phyloP scores from a whole-genome alignment of 106 monocot genomes.

The Acanthochlamys bracteata region DNA sequence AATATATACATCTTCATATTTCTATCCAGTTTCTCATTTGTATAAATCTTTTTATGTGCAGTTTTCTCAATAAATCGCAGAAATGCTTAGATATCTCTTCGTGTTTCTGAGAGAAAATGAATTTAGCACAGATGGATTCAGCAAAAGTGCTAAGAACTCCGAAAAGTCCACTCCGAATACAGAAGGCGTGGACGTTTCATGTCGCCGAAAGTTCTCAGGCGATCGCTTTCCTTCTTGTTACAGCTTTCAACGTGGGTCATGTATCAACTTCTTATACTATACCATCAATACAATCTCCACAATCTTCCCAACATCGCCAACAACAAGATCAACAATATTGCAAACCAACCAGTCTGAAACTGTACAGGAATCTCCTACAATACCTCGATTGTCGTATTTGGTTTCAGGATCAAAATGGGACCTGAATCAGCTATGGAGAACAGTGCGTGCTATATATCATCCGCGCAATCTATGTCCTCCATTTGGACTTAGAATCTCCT shows the following conservation, averaged over 20 bases:
- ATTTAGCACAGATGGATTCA: background rate
- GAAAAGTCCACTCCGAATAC: background rate
- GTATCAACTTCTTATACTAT: conserved; percentile 12
- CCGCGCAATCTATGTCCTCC: conserved; percentile 46
- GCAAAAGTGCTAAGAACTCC: background rate
- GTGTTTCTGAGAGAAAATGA: no score
- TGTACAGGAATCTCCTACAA: background rate
- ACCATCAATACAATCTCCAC: conserved; percentile 14
- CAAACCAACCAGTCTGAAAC: background rate
- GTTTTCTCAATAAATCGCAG: no score
- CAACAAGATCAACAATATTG: background rate
- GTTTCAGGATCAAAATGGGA: conserved; percentile 60
- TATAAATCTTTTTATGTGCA: no score
- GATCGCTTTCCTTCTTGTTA: conserved; percentile 17
- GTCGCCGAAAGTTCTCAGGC: conserved; percentile 20
- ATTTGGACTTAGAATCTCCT: conserved; percentile 42
- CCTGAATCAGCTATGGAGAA: conserved; percentile 42
- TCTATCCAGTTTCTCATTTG: no score
- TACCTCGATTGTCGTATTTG: conserved; percentile 42
- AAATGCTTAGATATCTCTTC: no score
- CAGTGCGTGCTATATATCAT: conserved; percentile 43
- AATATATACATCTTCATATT: no score
- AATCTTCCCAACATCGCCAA: background rate
- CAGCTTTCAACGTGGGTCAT: conserved; percentile 24
- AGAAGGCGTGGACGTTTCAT: conserved; percentile 34